These are phyloP conservation scores for Ceratobasidium sp. DNA, from an alignment of 1,284 basidiomycete genomes.

Conservation along the genomic window DNA sequence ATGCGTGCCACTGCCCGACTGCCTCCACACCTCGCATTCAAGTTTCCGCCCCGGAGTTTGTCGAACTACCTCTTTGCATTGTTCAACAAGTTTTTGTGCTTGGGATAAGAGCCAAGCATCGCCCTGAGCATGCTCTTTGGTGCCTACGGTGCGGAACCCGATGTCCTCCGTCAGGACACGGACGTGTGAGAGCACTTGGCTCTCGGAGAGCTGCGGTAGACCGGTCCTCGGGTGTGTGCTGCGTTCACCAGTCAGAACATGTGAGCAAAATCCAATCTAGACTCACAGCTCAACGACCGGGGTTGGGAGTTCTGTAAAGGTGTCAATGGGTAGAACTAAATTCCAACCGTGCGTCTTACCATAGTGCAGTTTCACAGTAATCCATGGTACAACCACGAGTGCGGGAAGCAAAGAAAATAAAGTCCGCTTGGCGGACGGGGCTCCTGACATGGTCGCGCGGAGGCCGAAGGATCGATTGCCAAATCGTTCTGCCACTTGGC, in stretches of 20 bases:
- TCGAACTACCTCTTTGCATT: slow-evolving; percentile 65
- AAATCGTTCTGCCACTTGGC: neutral
- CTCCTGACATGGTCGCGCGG: slow-evolving; percentile 30
- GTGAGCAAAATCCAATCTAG: neutral
- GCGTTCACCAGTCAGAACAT: neutral
- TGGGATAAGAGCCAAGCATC: slow-evolving; percentile 83
- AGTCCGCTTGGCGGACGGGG: neutral
- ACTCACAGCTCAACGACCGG: slow-evolving; percentile 30
- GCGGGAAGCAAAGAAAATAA: slow-evolving; percentile 23
- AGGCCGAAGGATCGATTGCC: neutral
- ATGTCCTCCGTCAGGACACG: slow-evolving; percentile 80
- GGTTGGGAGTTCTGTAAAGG: neutral
- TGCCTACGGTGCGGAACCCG: slow-evolving; percentile 93
- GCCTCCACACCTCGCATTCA: slow-evolving; percentile 87
- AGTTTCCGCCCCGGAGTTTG: slow-evolving; percentile 60
- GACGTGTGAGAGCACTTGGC: slow-evolving; percentile 66
- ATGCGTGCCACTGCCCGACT: slow-evolving; percentile 84
- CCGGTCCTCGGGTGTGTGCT: slow-evolving; percentile 47
- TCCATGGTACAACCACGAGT: slow-evolving; percentile 25
- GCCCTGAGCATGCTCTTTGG: slow-evolving; percentile 83
- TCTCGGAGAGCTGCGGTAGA: slow-evolving; percentile 73
- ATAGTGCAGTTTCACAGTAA: slow-evolving; percentile 28
- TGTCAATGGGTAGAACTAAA: neutral
- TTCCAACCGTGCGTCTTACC: neutral
- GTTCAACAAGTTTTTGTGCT: slow-evolving; percentile 63